phyloP scores from a whole-genome alignment of 164 flowering plant species.

The Vitis cinerea region DNA sequence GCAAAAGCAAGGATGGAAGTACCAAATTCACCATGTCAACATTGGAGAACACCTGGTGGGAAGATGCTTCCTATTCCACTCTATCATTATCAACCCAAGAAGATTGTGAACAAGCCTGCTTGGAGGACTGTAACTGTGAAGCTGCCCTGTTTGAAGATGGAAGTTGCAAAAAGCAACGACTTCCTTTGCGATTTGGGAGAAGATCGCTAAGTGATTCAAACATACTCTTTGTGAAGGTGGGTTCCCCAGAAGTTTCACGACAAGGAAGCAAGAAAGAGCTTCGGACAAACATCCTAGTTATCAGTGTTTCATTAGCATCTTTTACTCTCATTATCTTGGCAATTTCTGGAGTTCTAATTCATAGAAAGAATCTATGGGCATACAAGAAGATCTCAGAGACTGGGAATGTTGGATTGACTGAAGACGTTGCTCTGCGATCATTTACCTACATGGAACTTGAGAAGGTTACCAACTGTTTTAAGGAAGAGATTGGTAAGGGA shows the following conservation, averaged over 20 bases:
- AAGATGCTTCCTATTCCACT: not conserved
- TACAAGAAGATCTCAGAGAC: conserved; percentile 5
- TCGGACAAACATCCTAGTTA: conserved; percentile 4
- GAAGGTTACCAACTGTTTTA: conserved; percentile 21
- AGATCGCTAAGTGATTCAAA: not conserved
- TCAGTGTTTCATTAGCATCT: not conserved
- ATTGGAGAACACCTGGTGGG: conserved; percentile 6
- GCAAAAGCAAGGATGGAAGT: not conserved
- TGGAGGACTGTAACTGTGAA: conserved; percentile 18
- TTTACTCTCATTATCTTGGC: conserved; percentile 5
- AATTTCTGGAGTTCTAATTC: conserved; percentile 3
- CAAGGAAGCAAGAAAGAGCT: not conserved
- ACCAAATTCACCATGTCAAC: not conserved
- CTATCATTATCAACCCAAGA: not conserved
- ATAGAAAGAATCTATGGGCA: conserved; percentile 2
- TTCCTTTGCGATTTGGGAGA: conserved; percentile 8
- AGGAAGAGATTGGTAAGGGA: conserved; percentile 34
- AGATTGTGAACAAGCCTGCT: conserved; percentile 15
- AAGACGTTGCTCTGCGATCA: conserved; percentile 16
- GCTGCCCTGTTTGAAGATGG: conserved; percentile 5
- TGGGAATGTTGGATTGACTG: conserved; percentile 3
- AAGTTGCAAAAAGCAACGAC: not conserved
- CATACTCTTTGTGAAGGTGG: conserved; percentile 1
- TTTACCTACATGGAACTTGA: conserved; percentile 26
- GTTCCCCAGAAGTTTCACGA: not conserved